Evolutionary conservation across 2,329 filamentous ascomycete species (phyloP), one percentile per base, ranked within the genome.

Genomic region (Paracamarosporium sp.): DNA sequence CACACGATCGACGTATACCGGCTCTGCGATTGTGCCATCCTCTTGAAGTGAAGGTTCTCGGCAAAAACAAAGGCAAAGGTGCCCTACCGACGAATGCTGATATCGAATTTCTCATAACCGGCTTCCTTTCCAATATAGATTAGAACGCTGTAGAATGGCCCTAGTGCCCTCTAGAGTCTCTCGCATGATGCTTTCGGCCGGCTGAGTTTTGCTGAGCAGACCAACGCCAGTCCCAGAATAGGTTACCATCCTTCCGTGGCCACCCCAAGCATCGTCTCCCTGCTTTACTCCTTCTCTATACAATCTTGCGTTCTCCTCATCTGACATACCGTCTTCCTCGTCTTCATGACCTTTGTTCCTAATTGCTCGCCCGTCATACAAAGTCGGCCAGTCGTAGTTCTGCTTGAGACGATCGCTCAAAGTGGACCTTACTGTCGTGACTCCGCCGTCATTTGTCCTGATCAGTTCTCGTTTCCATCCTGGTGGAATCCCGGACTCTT

Each of bases 221-320:
- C 86, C 86, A 5, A 89, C 81, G 0, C 82, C 86, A 6, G 84
- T 83, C 4, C 87, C 86, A 12, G 85, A 85, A 77, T 88, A 89
- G 5, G 84, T 85, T 5, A 84, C 85, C 74, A 88, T 74, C 55
- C 86, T 78, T 5, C 82, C 84, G 15, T 70, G 60, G 5, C 59
- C 53, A 11, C 13, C 84, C 85, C 82, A 83, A 83, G 31, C 83
- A 78, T 15, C 71, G 70, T 85, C 82, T 2, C 81, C 83, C 51
- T 71, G 74, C 64, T 79, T 74, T 64, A 81, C 65, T 36, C 83
- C 85, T 57, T 81, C 73, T 43, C 79, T 71, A 69, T 81, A 80
- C 45, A 76, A 62, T 38, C 64, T 66, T 64, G 77, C 79, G 43
- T 80, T 79, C 59, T 80, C 76, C 46, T 78, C 74, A 27, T 77